Base-by-base conservation (phyloP, 768 basidiomycete genomes). In the Suillus alpinus region DNA sequence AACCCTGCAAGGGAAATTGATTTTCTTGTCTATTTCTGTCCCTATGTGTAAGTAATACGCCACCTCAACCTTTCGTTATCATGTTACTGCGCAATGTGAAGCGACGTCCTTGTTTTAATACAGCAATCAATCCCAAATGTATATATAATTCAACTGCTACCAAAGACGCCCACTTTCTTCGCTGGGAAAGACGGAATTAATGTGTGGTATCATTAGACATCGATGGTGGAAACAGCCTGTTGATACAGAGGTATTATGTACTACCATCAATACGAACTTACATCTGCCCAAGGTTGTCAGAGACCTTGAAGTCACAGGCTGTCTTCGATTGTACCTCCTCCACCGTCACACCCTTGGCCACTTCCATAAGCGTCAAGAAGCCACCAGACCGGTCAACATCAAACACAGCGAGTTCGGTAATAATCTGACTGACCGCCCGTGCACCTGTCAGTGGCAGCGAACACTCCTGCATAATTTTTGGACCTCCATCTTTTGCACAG, bases 401-500 rank as follows among this genome's bases (percentile, higher is more conserved):
- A 70, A 96, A 96, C 43, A 92, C 92, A 37, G 84, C 87, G 14
- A 95, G 82, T 69, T 96, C 94, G 0, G 93, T 95, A 75, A 96
- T 89, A 71, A 95, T 93, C 58, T 86, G 85, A 76, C 90, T 91
- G 63, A 95, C 90, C 34, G 88, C 82, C 47, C 87, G 79, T n/a
- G 89, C 90, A 20, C 93, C 94, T 0, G 94, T 95, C 60, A 93
- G 76, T 12, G 94, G 94, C 32, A 96, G 81, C 2, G 82, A 75
- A 67, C 93, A 95, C 67, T 87, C 75, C 65, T 83, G 79, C 62
- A 94, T 77, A 61, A 96, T 87, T 79, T 96, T 96, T 50, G 88
- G 87, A 65, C 84, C 84, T 58, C 92, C 94, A 67, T 91, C 86
- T 75, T 91, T 92, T 51, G 91, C 88, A 68, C 84, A 83, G 75